Base-by-base conservation (phyloP, 2,329 filamentous ascomycete genomes). In the Clarireedia hainanense region DNA sequence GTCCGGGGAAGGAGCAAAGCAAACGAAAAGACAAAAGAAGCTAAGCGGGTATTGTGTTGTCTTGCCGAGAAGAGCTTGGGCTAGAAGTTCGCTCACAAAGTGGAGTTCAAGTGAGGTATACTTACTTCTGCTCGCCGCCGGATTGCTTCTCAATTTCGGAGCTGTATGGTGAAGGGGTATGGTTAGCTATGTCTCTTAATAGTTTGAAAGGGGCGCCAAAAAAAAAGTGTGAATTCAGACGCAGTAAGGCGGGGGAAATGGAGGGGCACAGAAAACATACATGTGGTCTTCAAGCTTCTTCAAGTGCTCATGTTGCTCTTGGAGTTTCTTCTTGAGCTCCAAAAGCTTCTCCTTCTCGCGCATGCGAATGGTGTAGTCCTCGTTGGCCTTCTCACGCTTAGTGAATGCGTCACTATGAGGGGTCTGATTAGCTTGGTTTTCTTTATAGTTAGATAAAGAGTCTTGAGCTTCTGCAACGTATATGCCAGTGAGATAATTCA, bases 251-350 rank as follows among this genome's bases (percentile, higher is more conserved):
- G 39, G 30, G 27, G 20, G 27, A 20, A 23, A 15, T 23, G 15
- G n/a, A 34, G 48, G 47, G 23, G 48, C 34, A 48, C 15, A 27
- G 42, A n/a, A 14, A 52, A 75, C 86, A 70, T 75, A 94, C 89
- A 96, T 91, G 80, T 95, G 88, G 69, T 87, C 81, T 67, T 90
- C 85, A 60, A 96, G 83, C 71, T 91, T 86, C 70, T 92, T 79
- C 63, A 96, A 83, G 76, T 95, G 89, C 64, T 84, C 75, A 72
- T 89, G 83, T 77, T 96, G 90, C 73, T 89, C 84, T 61, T 73
- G 68, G 63, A 96, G 80, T 77, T 83, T 84, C 76, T 80, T 78
- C 74, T 82, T 86, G 66, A 96, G 84, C 70, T 82, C 81, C 52
- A 80, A 66, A 61, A 96, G 86, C 89, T 59, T 59, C 55, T 57